Base-by-base conservation (phyloP, 768 basidiomycete species). In the Dacryopinax spathularia region DNA sequence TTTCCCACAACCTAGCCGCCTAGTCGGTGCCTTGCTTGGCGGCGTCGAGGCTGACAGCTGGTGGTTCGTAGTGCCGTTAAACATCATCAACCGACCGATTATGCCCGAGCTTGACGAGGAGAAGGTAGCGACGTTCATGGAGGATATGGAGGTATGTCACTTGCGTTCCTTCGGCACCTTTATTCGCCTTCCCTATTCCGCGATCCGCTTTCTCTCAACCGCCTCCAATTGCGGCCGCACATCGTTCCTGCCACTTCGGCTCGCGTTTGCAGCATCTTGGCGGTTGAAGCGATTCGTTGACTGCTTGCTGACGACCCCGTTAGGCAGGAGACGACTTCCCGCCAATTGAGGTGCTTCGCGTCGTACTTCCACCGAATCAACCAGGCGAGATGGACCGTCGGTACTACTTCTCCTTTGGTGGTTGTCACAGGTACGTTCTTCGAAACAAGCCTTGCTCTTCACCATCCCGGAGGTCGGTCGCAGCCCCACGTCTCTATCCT, bases 401-500 rank as follows among this genome's bases (percentile, higher is more conserved):
- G 15, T 74, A 72, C 65, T 75, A 74, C 65, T 73, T 72, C 60
- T 66, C 71, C 3, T 69, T 75, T 62, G 75, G 75, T 2, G 75
- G 75, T 0, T 75, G 75, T 65, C 75, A 75, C 63, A 43, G 75
- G 69, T 70, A 10, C 13, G 69, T 61, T 22, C 2, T 16, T 22
- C 7, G 3, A 1, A n/a, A 1, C 25, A 20, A 27, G 10, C 1
- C 33, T 25, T 6, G 18, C 16, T 43, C 20, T 33, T 4, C 27
- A 1, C 3, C 39, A 1, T 16, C 16, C 22, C 20, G 37, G n/a
- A n/a, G n/a, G n/a, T n/a, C n/a, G n/a, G n/a, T n/a, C n/a, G n/a
- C n/a, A n/a, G n/a, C n/a, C 7, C 39, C 18, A 7, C 4, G 25
- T 12, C 25, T 0, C 15, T 20, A 5, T 25, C 15, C 1, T 10